Conservation (phyloP, 495 filamentous ascomycete genomes). For the Coniosporium apollinis region DNA sequence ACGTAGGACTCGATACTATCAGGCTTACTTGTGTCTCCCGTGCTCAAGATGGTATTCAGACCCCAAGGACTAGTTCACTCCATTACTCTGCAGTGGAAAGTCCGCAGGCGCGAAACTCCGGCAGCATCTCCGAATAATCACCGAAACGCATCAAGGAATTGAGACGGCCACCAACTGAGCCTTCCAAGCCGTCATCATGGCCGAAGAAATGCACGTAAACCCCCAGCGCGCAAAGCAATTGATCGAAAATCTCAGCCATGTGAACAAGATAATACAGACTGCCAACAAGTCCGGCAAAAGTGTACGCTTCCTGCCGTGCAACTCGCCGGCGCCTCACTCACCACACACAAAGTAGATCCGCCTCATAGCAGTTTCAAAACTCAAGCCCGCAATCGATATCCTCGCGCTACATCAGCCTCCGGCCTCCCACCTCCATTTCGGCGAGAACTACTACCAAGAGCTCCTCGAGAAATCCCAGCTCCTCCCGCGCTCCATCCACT, state of each 20-base stretch:
- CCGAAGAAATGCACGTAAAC: slow-evolving; percentile 21
- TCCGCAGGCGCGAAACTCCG: too few species aligned
- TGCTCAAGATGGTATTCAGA: too few species aligned
- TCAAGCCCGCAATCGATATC: slow-evolving; percentile 81
- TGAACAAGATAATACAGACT: slow-evolving; percentile 15
- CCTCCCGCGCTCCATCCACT: slow-evolving; percentile 60
- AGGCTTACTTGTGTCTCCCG: too few species aligned
- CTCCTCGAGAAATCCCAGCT: slow-evolving; percentile 67
- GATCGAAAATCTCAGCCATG: slow-evolving; percentile 18
- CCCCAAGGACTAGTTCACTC: too few species aligned
- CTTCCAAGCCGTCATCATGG: too few species aligned
- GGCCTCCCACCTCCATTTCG: slow-evolving; percentile 58
- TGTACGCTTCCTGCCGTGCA: neutral
- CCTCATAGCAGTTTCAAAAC: slow-evolving; percentile 83
- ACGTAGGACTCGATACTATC: too few species aligned
- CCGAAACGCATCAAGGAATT: too few species aligned
- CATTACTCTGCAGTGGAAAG: too few species aligned
- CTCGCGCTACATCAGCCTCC: slow-evolving; percentile 52
- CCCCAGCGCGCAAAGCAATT: slow-evolving; percentile 19
- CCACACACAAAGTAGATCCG: slow-evolving; percentile 40
- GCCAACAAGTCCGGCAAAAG: slow-evolving; percentile 5
- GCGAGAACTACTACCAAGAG: slow-evolving; percentile 95
- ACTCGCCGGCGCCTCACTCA: slow-evolving; percentile 5
- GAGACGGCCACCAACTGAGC: too few species aligned
- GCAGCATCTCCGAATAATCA: too few species aligned